Base-by-base conservation (phyloP, 2,329 filamentous ascomycete genomes). In the Scorias spongiosa region DNA sequence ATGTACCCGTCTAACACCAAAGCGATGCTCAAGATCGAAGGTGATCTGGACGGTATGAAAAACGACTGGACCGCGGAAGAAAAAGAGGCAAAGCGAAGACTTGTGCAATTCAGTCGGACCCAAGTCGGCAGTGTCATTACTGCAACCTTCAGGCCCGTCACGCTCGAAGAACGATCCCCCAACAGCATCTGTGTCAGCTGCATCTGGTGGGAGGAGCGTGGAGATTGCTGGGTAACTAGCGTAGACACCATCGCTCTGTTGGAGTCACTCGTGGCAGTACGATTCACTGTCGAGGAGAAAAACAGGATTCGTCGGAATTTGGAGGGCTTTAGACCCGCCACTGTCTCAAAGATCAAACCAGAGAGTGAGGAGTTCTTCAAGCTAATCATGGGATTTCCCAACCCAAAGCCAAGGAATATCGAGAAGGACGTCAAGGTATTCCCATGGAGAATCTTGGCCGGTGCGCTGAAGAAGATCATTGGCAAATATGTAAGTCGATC, bases 371-470 rank as follows among this genome's bases (percentile, higher is more conserved):
- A 93, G 44, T 96, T 96, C 64, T 96, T 96, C 78, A 95, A 95
- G 68, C 75, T 95, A 55, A 96, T 98, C 66, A 98, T 98, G 91
- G 85, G 79, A 1, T 96, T 96, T 59, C 86, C 87, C 10, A 84
- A 82, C 48, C 91, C 91, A 2, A 96, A 96, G 65, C 91, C 91
- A 14, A 76, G 91, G 49, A 95, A 96, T 59, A 98, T 98, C 51
- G 91, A 96, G 69, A 98, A 98, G 68, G 89, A 96, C 57, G 88
- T 98, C 59, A 98, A 98, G 67, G 91, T 96, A 10, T 98, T 96
- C 58, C 82, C 87, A 4, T 98, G 91, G 91, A 91, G 87, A 63
- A 85, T 91, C 47, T 72, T 98, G 39, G 76, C 77, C 41, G 75
- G 79, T 47, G 89, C 91, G 0, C 72, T 98, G 51, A 93, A 93